Evolutionary conservation across 192 early-diverging fungal species (phyloP), one percentile per base, ranked within the genome.

Genomic region (Rhizophagus sp.): DNA sequence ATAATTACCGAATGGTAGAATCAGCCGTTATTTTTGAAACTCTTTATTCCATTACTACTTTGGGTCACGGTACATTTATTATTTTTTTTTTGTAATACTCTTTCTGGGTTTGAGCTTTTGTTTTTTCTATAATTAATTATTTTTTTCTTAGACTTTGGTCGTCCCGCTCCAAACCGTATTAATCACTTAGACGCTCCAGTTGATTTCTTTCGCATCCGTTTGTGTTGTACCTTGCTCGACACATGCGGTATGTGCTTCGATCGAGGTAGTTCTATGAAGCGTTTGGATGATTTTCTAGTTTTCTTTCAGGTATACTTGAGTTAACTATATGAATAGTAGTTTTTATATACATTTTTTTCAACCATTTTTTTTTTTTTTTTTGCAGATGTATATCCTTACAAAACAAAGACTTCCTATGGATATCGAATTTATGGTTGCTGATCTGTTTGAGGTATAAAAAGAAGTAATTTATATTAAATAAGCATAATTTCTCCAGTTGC

Each of bases 191-290:
- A 99, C 81, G 87, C 91, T 6, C 89, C 93, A 17, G 82, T 90
- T 69, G 97, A 99, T 83, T 97, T 93, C 82, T 99, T 99, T 89
- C 92, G 98, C 33, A 88, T 96, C 22, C 92, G 97, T 13, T 87
- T 99, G 8, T 88, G 89, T 65, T 96, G 95, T 87, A 93, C 93
- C 3, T 79, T 99, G 33, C 87, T 99, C 5, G 94, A 96, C 73
- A 92, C 95, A 0, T 97, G 97, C 74, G 96, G 98, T 6, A 87
- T 87, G 80, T 95, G 91, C 79, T 96, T 96, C 84, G 90, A 92
- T 74, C 82, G 91, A 62, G 92, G 94, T 6, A 86, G 81, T 25
- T 82, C 88, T 17, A 92, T 88, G 57, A 90, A 86, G 52, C 91
- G 90, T 36, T 77, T 96, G 25, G 92, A 93, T 82, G 85, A 88